These are phyloP conservation scores for Boechera stricta DNA, from an alignment of 345 rosid genomes.

Conservation along the genomic window DNA sequence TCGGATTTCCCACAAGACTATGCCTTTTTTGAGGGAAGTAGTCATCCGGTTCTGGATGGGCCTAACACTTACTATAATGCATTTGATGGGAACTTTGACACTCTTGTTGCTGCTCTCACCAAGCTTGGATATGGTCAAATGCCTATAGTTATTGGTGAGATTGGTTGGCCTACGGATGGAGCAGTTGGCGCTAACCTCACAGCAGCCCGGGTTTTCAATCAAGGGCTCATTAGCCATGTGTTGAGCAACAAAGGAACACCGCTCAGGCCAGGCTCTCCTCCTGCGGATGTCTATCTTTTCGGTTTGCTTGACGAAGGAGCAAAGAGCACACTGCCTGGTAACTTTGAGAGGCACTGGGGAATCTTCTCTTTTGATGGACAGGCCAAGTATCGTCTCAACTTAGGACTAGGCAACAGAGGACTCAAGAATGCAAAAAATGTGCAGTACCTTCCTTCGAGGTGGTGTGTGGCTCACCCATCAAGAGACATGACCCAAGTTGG, in stretches of 20 bases:
- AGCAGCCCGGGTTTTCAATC: slow-evolving; percentile 88
- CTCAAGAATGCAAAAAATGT: slow-evolving; percentile 76
- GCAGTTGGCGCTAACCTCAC: slow-evolving; percentile 78
- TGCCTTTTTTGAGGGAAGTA: slow-evolving; percentile 86
- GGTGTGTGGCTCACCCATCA: slow-evolving; percentile 90
- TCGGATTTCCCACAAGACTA: slow-evolving; percentile 95
- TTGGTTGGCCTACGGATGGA: slow-evolving; percentile 98
- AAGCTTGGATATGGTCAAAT: slow-evolving; percentile 87
- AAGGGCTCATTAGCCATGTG: slow-evolving; percentile 77
- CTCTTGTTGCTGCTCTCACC: slow-evolving; percentile 84
- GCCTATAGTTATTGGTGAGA: slow-evolving; percentile 94
- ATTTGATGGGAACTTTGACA: slow-evolving; percentile 92
- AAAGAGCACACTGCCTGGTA: slow-evolving; percentile 81
- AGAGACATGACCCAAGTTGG: slow-evolving; percentile 66
- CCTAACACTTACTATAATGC: slow-evolving; percentile 81
- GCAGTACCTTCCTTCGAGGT: slow-evolving; percentile 83
- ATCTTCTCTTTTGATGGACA: slow-evolving; percentile 97
- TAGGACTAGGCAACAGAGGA: slow-evolving; percentile 71
- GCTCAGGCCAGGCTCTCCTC: slow-evolving; percentile 79
- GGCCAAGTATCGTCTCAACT: slow-evolving; percentile 83
- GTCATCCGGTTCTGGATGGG: slow-evolving; percentile 84
- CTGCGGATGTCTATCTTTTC: slow-evolving; percentile 83
- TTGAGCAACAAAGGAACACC: slow-evolving; percentile 86
- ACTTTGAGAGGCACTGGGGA: slow-evolving; percentile 98
- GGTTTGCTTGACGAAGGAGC: slow-evolving; percentile 93